Evolutionary conservation across 441 rosid genomes (phyloP).

Genomic region (Viola pubescens): DNA sequence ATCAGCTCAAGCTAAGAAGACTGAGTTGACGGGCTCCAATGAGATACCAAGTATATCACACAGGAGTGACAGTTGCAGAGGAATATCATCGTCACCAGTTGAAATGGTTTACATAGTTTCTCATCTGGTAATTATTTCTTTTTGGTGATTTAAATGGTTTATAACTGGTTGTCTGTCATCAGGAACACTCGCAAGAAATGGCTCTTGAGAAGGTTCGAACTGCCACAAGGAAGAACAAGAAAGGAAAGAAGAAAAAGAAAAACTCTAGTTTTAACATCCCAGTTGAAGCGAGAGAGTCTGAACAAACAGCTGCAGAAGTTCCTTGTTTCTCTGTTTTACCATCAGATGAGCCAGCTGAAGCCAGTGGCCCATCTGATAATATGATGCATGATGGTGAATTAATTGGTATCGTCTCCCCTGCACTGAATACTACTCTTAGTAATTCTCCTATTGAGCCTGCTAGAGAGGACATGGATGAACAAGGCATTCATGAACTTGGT

Average conservation of each 20-base stretch:
- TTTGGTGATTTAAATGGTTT: slow-evolving; percentile 27
- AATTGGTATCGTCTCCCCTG: slow-evolving; percentile 14
- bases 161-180: slow-evolving; percentile 49
- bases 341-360: slow-evolving; percentile 30
- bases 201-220: slow-evolving; percentile 43
- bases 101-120: slow-evolving; percentile 38
- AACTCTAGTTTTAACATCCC: slow-evolving; percentile 30
- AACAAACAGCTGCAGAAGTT: slow-evolving; percentile 31
- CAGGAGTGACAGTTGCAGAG: slow-evolving; percentile 32
- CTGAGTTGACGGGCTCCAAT: slow-evolving; percentile 32
- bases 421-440: slow-evolving; percentile 20
- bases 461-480: slow-evolving; percentile 25
- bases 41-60: slow-evolving; percentile 28
- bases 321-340: slow-evolving; percentile 22
- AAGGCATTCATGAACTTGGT: slow-evolving; percentile 25
- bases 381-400: slow-evolving; percentile 20
- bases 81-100: slow-evolving; percentile 23
- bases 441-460: slow-evolving; percentile 32
- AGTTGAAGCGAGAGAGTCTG: slow-evolving; percentile 28
- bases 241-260: slow-evolving; percentile 52
- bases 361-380: slow-evolving; percentile 19
- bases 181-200: slow-evolving; percentile 54
- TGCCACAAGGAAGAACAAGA: slow-evolving; percentile 54
- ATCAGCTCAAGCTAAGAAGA: slow-evolving; percentile 23
- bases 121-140: slow-evolving; percentile 22